phyloP scores from a whole-genome alignment of 2,329 filamentous ascomycete genomes.

The Fonsecaea multimorphosa region DNA sequence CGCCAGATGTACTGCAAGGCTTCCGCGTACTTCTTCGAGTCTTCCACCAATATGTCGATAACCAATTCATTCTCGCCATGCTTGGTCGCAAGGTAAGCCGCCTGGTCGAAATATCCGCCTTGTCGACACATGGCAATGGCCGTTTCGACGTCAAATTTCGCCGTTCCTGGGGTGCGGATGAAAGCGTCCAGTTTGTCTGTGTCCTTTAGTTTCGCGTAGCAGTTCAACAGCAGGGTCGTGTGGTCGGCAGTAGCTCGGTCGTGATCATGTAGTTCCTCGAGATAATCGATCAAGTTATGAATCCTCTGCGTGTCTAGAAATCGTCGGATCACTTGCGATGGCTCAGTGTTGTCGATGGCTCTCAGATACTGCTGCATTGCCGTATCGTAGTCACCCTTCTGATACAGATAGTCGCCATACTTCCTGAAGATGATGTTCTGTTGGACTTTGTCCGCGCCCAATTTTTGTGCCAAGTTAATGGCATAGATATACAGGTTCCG shows the following conservation, averaged over 20 bases:
- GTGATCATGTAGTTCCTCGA: constrained; percentile 94
- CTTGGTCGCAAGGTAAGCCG: constrained; percentile 91
- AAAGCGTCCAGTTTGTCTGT: constrained; percentile 95
- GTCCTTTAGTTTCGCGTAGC: constrained; percentile 97
- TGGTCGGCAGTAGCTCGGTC: constrained; percentile 93
- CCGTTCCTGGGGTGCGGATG: constrained; percentile 90
- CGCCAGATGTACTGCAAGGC: constrained; percentile 91
- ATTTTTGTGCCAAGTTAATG: constrained; percentile 90
- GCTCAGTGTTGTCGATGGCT: constrained; percentile 94
- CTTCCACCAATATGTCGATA: constrained; percentile 93
- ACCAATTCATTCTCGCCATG: constrained; percentile 93
- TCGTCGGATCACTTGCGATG: constrained; percentile 95
- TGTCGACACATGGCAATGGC: constrained; percentile 97
- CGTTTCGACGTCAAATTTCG: constrained; percentile 96
- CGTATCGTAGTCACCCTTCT: constrained; percentile 93
- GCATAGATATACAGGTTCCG: constrained; percentile 90
- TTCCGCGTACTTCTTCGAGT: constrained; percentile 87
- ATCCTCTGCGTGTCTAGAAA: constrained; percentile 97
- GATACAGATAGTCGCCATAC: constrained; percentile 93
- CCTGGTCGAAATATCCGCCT: constrained; percentile 95
- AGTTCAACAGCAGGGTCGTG: constrained; percentile 91
- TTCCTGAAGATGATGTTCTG: constrained; percentile 91
- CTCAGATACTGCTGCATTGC: constrained; percentile 99
- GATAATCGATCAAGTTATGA: constrained; percentile 94
- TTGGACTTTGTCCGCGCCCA: constrained; percentile 77